Conservation (phyloP, 176 grass and related monocot species). For the Oryza glaberrima region DNA sequence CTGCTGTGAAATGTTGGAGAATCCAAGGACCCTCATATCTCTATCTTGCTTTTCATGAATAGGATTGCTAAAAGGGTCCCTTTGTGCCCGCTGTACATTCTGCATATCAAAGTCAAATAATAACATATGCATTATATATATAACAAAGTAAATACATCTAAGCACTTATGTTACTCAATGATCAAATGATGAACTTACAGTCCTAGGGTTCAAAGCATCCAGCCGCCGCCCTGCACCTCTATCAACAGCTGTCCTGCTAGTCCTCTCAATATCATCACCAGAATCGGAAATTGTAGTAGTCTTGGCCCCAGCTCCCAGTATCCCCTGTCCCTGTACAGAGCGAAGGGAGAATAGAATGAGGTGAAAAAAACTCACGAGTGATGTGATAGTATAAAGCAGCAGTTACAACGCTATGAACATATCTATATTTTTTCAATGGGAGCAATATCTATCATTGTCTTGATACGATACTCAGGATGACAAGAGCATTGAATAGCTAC, state of each 20-base stretch:
- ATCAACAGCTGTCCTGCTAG: slow-evolving; percentile 42
- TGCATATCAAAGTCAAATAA: slow-evolving; percentile 25
- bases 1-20: slow-evolving; percentile 55
- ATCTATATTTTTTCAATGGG: background rate
- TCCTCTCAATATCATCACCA: slow-evolving; percentile 47
- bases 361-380: slow-evolving; percentile 24
- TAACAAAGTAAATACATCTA: slow-evolving; percentile 3
- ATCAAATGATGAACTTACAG: slow-evolving; percentile 52
- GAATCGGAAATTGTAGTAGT: slow-evolving; percentile 41
- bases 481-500: background rate
- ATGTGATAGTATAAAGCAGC: background rate
- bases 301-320: slow-evolving; percentile 51
- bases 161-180: slow-evolving; percentile 15
- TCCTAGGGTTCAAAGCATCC: slow-evolving; percentile 48
- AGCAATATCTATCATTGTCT: background rate
- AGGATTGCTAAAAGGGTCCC: slow-evolving; percentile 45
- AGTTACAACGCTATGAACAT: slow-evolving; percentile 3
- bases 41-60: slow-evolving; percentile 61
- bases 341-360: slow-evolving; percentile 40
- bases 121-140: slow-evolving; percentile 18
- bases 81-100: slow-evolving; percentile 52
- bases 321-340: slow-evolving; percentile 59
- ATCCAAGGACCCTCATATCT: slow-evolving; percentile 48
- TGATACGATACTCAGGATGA: background rate
- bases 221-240: slow-evolving; percentile 49